Evolutionary conservation across 2,329 filamentous ascomycete species (phyloP), one percentile per base, ranked within the genome.

Genomic region (Hypomyces rosellus): DNA sequence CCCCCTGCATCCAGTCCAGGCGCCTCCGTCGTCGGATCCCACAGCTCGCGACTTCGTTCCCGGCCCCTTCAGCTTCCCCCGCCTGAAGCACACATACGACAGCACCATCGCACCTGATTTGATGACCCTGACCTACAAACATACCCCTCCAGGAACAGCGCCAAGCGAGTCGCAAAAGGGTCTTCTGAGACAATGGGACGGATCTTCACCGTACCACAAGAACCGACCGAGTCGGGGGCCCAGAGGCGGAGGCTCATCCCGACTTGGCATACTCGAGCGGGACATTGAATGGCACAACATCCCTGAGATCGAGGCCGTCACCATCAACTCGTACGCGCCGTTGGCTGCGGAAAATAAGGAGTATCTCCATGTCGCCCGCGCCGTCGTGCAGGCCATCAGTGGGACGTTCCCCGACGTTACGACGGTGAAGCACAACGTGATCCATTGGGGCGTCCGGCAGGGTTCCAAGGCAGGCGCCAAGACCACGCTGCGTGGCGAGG

Each of bases 131-230:
- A 83, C 86, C 59, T 99, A 99, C 74, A 80, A 82, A 50, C 93
- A 99, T 74, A 81, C 75, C 47, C 88, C 89, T 1, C 91, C 91
- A 0, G 91, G 90, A 52, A 86, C 85, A 6, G 76, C 66, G 58
- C 60, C 63, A 34, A 67, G 69, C n/a, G 69, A 73, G 48, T 70
- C 68, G 18, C 59, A 61, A 48, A 72, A 76, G 55, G 81, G 89
- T 54, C 83, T 88, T 55, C 74, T 97, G 59, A 82, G 93, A 51
- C 73, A 80, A 61, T 99, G 93, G 93, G 86, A 92, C 54, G 91
- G 86, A 60, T 88, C 86, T 47, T 95, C 89, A 7, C 93, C 92
- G 2, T 99, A 99, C 73, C 91, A 91, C 76, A 89, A 90, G 74
- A 95, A 95, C 70, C 81, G 93, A 61, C 86, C 88, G 4, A 81